phyloP scores from a whole-genome alignment of 768 basidiomycete genomes.

The Mycena rebaudengoi region DNA sequence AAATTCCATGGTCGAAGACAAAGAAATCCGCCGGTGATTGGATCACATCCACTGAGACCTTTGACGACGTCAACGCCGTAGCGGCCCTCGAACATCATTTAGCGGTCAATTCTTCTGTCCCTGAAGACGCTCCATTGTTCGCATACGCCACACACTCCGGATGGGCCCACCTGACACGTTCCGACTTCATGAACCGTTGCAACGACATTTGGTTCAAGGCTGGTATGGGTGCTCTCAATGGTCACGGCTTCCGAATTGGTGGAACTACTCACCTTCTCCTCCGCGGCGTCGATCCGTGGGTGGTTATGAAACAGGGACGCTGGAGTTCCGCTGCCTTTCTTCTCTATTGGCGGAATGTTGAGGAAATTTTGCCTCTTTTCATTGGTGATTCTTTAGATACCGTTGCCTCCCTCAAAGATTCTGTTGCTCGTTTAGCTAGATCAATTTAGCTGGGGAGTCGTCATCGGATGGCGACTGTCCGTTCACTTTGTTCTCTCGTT shows the following conservation, averaged over 20 bases:
- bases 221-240: not conserved
- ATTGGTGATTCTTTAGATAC: too few species aligned
- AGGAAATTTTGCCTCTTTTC: too few species aligned
- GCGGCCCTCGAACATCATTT: not conserved
- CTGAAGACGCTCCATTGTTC: not conserved
- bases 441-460: not conserved
- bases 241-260: constrained; percentile 3
- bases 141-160: not conserved
- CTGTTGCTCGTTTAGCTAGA: not conserved
- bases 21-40: not conserved
- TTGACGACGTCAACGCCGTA: not conserved
- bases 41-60: not conserved
- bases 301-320: not conserved
- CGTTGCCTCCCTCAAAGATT: too few species aligned
- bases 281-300: too few species aligned
- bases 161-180: not conserved
- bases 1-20: not conserved
- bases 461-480: not conserved
- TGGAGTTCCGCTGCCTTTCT: not conserved
- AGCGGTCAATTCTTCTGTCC: not conserved
- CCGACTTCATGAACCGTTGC: not conserved
- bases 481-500: not conserved
- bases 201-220: not conserved
- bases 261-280: not conserved
- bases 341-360: not conserved